Percentiles rank a stretch among this genome's conserved stretches.
Conservation (phyloP, 2,329 filamentous ascomycete genomes). For the Penicillium sp. region DNA sequence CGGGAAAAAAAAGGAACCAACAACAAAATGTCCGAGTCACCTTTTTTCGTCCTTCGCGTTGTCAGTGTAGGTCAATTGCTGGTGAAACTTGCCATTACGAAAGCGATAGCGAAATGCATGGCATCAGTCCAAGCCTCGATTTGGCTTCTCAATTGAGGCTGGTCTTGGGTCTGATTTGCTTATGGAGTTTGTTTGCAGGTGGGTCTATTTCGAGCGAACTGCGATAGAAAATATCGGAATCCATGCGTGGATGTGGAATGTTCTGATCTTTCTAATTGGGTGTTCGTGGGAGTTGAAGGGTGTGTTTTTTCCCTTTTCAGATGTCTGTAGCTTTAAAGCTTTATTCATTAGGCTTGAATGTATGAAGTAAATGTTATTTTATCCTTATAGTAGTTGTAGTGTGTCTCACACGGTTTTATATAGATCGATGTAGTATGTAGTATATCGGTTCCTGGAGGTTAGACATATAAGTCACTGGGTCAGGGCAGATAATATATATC, state of each 20-base stretch:
- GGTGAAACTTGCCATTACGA: neutral
- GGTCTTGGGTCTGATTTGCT: neutral
- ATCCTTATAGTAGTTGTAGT: neutral
- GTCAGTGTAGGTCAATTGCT: neutral
- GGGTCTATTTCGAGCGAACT: constrained; percentile 3
- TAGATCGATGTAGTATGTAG: neutral
- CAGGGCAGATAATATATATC: neutral
- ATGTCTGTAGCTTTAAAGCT: neutral
- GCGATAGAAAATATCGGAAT: neutral
- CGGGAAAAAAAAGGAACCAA: neutral
- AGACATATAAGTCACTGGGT: neutral
- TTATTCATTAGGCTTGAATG: neutral
- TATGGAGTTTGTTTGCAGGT: constrained; percentile 6
- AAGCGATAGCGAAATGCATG: constrained; percentile 6
- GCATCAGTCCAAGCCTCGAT: neutral
- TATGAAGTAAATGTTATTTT: neutral
- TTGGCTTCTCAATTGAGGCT: neutral
- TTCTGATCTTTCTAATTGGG: neutral
- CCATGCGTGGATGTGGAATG: neutral
- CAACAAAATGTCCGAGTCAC: neutral
- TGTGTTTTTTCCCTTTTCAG: neutral
- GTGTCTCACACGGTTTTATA: neutral
- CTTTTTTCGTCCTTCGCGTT: neutral
- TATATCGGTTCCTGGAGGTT: neutral
- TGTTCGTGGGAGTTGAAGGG: constrained; percentile 1